Evolutionary conservation across 2,329 filamentous ascomycete genomes (phyloP), one percentile per base, ranked within the genome.

Genomic region (Leptodontidium sp.): DNA sequence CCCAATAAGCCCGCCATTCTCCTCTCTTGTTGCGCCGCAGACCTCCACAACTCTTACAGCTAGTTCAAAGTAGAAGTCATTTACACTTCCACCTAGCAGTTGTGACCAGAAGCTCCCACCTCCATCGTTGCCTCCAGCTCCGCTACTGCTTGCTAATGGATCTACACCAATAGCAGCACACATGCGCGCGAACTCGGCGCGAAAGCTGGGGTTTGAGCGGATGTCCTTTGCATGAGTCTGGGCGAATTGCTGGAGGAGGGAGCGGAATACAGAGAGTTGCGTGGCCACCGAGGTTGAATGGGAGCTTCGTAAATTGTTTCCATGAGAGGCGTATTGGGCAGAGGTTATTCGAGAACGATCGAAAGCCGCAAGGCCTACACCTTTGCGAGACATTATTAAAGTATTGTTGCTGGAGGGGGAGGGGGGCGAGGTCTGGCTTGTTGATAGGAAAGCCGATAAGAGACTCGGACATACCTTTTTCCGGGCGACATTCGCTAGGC

Each of bases 31-130:
- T 64, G 91, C 89, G 6, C 93, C 86, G 78, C 96, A 99, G 8
- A 98, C 89, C 80, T 98, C 95, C 6, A 99, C 96, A 0, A 98
- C 92, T 61, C 93, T 87, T n/a, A 98, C 95, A 1, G 94, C 96
- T 57, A 99, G 88, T 83, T 97, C 95, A 80, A 98, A 98, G 82
- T 98, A 99, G 79, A 99, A 99, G 80, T 99, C 96, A 79, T 98
- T 97, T 74, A 99, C 94, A 75, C 90, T 94, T 69, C 92, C 89
- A 38, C 96, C 96, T 24, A 98, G 86, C 71, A 98, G 88, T 83
- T 98, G 94, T 9, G 93, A 92, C 95, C 96, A 98, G 68, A 98
- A 90, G 68, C 91, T 96, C 21, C 88, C 88, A 45, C 80, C 82
- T 21, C 82, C 79, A 72, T 84, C 82, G 58, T 81, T 83, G 52